Evolutionary conservation across 768 basidiomycete species (phyloP).

Genomic region (Russula foetens): DNA sequence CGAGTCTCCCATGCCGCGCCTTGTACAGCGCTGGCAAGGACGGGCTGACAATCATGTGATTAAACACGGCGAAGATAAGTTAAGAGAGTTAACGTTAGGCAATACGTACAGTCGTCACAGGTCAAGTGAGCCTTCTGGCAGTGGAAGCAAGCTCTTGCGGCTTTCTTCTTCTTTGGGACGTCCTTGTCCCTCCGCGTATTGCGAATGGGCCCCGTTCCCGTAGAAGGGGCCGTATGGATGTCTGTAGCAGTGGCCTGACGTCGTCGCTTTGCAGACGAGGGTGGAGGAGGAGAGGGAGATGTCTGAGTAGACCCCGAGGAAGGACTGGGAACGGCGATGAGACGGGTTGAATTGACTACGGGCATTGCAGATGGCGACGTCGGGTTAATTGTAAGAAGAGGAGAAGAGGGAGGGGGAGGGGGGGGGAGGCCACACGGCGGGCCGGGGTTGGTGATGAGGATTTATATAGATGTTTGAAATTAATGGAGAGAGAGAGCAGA

Average conservation of each 20-base stretch:
- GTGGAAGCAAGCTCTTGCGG: slow-evolving; percentile 86
- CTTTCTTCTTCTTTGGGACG: slow-evolving; percentile 90
- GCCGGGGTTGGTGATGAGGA: background rate
- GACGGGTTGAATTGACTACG: background rate
- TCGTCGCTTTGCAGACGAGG: slow-evolving; percentile 16
- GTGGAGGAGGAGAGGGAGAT: background rate
- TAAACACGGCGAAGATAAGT: slow-evolving; percentile 7
- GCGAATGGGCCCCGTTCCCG: slow-evolving; percentile 38
- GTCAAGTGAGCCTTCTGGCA: slow-evolving; percentile 98
- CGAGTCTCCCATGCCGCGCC: slow-evolving; percentile 80
- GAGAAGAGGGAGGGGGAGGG: background rate
- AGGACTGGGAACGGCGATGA: background rate
- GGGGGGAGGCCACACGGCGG: background rate
- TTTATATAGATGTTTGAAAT: slow-evolving; percentile 1
- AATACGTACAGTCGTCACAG: slow-evolving; percentile 88
- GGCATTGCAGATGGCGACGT: slow-evolving; percentile 8
- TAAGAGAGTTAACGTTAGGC: background rate
- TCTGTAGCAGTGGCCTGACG: slow-evolving; percentile 52
- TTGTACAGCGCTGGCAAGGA: slow-evolving; percentile 92
- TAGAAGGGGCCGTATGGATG: slow-evolving; percentile 43
- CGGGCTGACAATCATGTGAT: slow-evolving; percentile 49
- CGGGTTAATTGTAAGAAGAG: slow-evolving; percentile 5
- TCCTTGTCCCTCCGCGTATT: slow-evolving; percentile 48
- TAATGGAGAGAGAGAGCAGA: background rate
- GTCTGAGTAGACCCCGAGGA: background rate